phyloP scores from a whole-genome alignment of 1,139 yeast species.

The Geotrichum restrictum region DNA sequence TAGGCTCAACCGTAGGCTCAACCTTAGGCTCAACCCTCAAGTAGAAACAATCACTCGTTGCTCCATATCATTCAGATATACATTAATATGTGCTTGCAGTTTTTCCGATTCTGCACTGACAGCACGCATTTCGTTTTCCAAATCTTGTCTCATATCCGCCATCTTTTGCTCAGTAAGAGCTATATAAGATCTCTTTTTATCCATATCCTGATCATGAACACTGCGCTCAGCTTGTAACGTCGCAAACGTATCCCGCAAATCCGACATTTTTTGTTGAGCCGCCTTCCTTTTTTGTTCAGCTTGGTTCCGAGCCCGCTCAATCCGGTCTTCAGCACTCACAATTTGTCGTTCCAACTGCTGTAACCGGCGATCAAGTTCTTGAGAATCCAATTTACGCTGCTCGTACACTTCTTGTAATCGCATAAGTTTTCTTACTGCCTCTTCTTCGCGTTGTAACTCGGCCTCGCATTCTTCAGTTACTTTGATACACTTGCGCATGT shows the following conservation, averaged over 20 bases:
- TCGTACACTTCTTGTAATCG: slow-evolving; percentile 49
- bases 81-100: slow-evolving; percentile 51
- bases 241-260: slow-evolving; percentile 48
- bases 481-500: slow-evolving; percentile 49
- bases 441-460: slow-evolving; percentile 50
- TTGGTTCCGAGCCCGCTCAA: slow-evolving; percentile 48
- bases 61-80: slow-evolving; percentile 49
- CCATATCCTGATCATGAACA: slow-evolving; percentile 51
- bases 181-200: slow-evolving; percentile 48
- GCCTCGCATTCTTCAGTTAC: slow-evolving; percentile 56
- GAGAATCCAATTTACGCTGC: slow-evolving; percentile 45
- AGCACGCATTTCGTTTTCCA: slow-evolving; percentile 53
- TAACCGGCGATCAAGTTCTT: slow-evolving; percentile 50
- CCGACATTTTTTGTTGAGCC: slow-evolving; percentile 46
- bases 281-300: slow-evolving; percentile 47
- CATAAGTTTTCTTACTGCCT: slow-evolving; percentile 42
- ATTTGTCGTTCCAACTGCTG: slow-evolving; percentile 53
- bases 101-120: slow-evolving; percentile 53
- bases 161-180: slow-evolving; percentile 48
- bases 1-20: too few relatives aligned
- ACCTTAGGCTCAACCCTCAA: too few relatives aligned
- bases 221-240: slow-evolving; percentile 50
- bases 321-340: slow-evolving; percentile 52
- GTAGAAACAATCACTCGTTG: slow-evolving; percentile 25
- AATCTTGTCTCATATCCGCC: slow-evolving; percentile 43